These are phyloP conservation scores for Exophiala dermatitidis DNA, from an alignment of 2,329 filamentous ascomycete genomes.

Conservation along the genomic window DNA sequence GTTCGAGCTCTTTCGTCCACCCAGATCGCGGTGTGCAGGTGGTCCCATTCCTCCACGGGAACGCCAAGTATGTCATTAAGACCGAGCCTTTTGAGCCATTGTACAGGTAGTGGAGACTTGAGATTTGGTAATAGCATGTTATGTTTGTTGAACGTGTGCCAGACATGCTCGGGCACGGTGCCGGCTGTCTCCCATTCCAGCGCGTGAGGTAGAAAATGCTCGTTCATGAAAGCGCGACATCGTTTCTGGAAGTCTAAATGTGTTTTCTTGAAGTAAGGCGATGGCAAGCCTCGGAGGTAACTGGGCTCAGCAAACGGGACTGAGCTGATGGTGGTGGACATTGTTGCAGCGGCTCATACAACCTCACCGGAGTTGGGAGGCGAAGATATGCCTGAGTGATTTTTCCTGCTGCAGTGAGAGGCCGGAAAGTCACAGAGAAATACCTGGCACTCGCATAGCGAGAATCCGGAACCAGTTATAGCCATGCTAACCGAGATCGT, in stretches of 20 bases:
- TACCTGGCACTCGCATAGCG: too few relatives aligned
- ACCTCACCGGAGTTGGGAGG: background rate
- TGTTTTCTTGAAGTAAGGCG: constrained; percentile 60
- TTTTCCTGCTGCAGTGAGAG: too few relatives aligned
- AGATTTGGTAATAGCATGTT: constrained; percentile 64
- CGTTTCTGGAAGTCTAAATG: constrained; percentile 61
- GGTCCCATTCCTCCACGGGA: constrained; percentile 65
- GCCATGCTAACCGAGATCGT: too few relatives aligned
- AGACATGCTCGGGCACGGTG: constrained; percentile 57
- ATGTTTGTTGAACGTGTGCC: constrained; percentile 54
- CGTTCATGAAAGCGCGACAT: constrained; percentile 57
- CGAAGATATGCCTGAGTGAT: too few relatives aligned
- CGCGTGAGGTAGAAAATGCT: constrained; percentile 55
- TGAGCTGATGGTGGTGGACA: background rate
- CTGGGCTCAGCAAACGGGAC: constrained; percentile 67
- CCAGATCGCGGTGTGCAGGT: constrained; percentile 63
- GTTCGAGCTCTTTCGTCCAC: constrained; percentile 61
- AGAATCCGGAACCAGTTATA: too few relatives aligned
- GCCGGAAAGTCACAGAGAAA: too few relatives aligned
- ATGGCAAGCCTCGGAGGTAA: constrained; percentile 62
- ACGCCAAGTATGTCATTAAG: constrained; percentile 60
- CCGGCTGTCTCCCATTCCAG: constrained; percentile 63
- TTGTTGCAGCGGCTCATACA: background rate
- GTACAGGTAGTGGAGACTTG: constrained; percentile 60
- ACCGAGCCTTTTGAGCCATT: constrained; percentile 58